Conservation (phyloP, 305 asterid genomes). For the Solanum hybrid region DNA sequence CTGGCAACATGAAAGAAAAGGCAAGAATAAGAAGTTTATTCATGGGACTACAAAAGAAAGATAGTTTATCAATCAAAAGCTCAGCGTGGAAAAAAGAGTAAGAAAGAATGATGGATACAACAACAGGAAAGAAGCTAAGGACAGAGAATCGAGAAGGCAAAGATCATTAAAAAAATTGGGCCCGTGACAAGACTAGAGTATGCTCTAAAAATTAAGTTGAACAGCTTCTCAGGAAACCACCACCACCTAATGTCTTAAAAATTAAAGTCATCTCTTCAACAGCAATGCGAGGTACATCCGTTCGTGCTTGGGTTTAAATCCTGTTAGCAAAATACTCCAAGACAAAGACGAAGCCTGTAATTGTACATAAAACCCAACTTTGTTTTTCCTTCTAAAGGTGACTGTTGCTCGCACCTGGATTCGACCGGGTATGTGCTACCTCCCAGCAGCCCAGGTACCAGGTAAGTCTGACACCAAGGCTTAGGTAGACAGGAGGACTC, state of each 20-base stretch:
- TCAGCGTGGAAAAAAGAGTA: not conserved
- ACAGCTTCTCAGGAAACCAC: not conserved
- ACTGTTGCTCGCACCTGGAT: not conserved
- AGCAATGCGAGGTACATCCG: not conserved
- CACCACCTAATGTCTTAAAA: not conserved
- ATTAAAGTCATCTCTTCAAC: not conserved
- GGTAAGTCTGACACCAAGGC: not conserved
- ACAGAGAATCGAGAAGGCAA: not conserved
- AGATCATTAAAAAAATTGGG: not conserved
- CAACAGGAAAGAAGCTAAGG: not conserved
- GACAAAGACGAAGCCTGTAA: not conserved
- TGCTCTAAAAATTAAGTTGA: not conserved
- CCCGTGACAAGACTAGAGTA: not conserved
- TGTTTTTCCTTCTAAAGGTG: not conserved
- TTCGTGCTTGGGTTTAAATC: not conserved
- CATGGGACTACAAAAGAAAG: not conserved
- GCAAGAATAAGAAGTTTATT: not conserved
- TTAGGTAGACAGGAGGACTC: not conserved
- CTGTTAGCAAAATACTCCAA: not conserved
- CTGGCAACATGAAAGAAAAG: not conserved
- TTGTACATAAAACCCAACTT: not conserved
- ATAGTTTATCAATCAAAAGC: not conserved
- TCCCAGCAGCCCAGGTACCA: not conserved
- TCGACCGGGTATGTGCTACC: not conserved
- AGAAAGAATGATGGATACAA: not conserved